A percentile compares a stretch with the other conserved stretches of the same genome.
Conservation (phyloP, 495 filamentous ascomycete species). For the Penicillium bovifimosum region DNA sequence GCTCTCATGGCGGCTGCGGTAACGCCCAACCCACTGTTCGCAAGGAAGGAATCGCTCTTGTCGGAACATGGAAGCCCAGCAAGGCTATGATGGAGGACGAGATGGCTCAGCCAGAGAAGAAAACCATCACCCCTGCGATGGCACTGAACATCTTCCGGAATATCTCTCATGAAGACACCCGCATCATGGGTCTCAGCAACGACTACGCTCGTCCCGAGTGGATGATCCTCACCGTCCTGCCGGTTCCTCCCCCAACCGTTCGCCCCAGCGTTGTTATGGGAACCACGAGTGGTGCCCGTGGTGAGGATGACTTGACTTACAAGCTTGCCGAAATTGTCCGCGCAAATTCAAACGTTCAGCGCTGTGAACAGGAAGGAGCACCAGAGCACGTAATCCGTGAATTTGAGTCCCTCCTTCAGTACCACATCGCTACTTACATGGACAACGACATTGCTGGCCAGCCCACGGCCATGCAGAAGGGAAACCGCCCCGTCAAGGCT, state of each 20-base stretch:
- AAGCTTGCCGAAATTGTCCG: conserved; percentile 98
- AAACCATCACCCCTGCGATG: conserved; percentile 72
- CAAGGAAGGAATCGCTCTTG: conserved; percentile 75
- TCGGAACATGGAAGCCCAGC: conserved; percentile 70
- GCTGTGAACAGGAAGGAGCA: conserved; percentile 81
- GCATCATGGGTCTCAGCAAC: conserved; percentile 82
- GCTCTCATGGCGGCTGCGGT: conserved; percentile 85
- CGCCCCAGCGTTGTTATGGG: conserved; percentile 92
- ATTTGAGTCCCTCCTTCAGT: conserved; percentile 89
- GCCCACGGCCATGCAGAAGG: conserved; percentile 94
- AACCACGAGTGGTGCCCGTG: conserved; percentile 76
- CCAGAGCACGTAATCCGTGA: conserved; percentile 84
- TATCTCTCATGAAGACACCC: conserved; percentile 73
- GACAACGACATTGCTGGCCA: conserved; percentile 98
- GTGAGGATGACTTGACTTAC: conserved; percentile 98
- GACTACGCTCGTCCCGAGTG: conserved; percentile 94
- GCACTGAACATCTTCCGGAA: conserved; percentile 79
- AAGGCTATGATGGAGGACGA: conserved; percentile 63
- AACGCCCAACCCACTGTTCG: conserved; percentile 84
- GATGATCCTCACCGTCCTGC: conserved; percentile 95
- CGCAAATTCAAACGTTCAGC: conserved; percentile 88
- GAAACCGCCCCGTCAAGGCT: conserved; percentile 89
- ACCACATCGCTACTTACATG: conserved; percentile 98
- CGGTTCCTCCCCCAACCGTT: conserved; percentile 92
- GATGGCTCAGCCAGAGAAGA: conserved; percentile 71